Conservation (phyloP, 176 grass and related monocot species). For the Paspalum vaginatum region DNA sequence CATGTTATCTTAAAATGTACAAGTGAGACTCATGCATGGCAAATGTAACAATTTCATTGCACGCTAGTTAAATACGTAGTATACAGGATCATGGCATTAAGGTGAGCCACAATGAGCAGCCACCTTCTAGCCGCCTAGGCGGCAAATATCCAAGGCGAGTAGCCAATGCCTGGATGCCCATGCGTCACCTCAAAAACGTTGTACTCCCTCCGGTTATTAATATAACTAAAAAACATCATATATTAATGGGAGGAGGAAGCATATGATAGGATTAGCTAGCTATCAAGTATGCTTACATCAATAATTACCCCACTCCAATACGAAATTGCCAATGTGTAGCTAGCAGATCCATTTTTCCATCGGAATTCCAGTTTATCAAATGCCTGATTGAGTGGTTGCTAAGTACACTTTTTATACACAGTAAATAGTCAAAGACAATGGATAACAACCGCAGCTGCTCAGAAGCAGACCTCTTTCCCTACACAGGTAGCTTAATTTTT, state of each 20-base stretch:
- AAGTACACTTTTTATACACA: not conserved
- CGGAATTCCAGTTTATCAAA: not conserved
- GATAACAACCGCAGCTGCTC: not conserved
- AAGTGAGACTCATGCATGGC: not conserved
- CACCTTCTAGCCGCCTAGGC: too few relatives aligned
- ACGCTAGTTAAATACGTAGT: not conserved
- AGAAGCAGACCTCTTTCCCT: not conserved
- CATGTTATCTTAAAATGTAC: not conserved
- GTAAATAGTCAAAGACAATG: not conserved
- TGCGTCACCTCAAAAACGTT: too few relatives aligned
- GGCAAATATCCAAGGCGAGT: too few relatives aligned
- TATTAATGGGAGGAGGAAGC: too few relatives aligned
- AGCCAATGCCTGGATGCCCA: too few relatives aligned
- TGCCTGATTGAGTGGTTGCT: not conserved
- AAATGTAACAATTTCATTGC: not conserved
- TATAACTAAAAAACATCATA: too few relatives aligned
- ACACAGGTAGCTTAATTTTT: not conserved
- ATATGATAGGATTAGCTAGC: not conserved
- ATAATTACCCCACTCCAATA: not conserved
- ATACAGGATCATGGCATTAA: not conserved
- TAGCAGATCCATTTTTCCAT: not conserved
- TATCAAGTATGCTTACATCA: not conserved
- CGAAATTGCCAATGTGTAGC: conserved; percentile 10
- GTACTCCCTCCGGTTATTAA: too few relatives aligned
- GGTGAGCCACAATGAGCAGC: too few relatives aligned